Base-by-base conservation (phyloP, 345 rosid genomes). In the Populus nigra region DNA sequence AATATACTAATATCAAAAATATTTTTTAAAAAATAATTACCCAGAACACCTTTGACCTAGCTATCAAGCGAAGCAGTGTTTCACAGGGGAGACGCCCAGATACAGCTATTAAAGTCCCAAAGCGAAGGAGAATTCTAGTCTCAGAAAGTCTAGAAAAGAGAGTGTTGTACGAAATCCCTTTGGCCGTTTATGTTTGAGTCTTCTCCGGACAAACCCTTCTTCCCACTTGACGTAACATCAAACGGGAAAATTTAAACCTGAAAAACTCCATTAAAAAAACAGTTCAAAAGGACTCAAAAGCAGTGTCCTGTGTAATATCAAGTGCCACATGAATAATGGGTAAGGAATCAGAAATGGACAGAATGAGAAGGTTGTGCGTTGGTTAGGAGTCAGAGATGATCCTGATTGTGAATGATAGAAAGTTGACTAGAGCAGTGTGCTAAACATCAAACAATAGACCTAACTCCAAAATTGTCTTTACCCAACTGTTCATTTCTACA, bases 301-400 rank as follows among this genome's bases (percentile, higher is more conserved):
- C 27, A 59, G 1, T 1, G 25, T n/a, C 27, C 27, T 25, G 0
- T 57, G 63, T n/a, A 57, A 57, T 57, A n/a, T 25, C 13, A 8
- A 11, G 4, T 69, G 39, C 15, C 16, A 68, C 25, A 29, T 16
- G 20, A 53, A 18, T 25, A 36, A 18, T 7, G 36, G 12, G 23
- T 2, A 15, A 38, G 11, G 36, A 39, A 55, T 36, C 4, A 39
- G 41, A 36, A 2, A 73, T 59, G 50, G 25, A 57, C 0, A 57
- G 11, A 1, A 9, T 9, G 15, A 3, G 29, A 57, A 3, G 29
- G 27, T 59, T 20, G 35, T 13, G 12, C 5, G 12, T 59, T 59
- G n/a, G 33, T 73, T 73, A 57, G 22, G 68, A 73, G 76, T 73
- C 76, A 15, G 76, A 73, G 61, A 15, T 55, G 13, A 73, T 35